Evolutionary conservation across 176 grass and related monocot genomes (phyloP).

Genomic region (Panicum miliaceum): DNA sequence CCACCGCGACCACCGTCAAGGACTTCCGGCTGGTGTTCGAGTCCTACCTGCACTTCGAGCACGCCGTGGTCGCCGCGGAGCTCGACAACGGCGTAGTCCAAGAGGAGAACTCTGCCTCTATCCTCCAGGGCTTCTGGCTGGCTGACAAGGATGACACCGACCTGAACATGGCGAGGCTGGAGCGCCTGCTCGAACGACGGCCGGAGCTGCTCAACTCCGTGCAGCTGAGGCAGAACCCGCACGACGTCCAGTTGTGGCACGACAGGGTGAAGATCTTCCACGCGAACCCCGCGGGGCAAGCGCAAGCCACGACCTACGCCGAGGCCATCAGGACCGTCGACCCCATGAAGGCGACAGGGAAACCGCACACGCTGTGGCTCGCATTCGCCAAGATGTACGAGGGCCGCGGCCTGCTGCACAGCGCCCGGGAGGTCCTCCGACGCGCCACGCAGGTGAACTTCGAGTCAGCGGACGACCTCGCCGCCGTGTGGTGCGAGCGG

Average conservation of each 20-base stretch:
- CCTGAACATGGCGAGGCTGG: constrained; percentile 52
- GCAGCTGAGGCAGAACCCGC: constrained; percentile 69
- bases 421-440: constrained; percentile 61
- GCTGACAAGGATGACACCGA: constrained; percentile 53
- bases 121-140: constrained; percentile 48
- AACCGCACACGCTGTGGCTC: constrained; percentile 77
- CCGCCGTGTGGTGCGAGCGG: constrained; percentile 67
- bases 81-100: constrained; percentile 2
- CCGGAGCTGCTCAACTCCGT: constrained; percentile 69
- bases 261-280: constrained; percentile 63
- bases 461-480: constrained; percentile 64
- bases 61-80: constrained; percentile 51
- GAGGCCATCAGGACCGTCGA: constrained; percentile 66
- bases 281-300: constrained; percentile 50
- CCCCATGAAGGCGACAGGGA: constrained; percentile 63
- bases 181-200: constrained; percentile 57
- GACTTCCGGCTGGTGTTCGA: constrained; percentile 69
- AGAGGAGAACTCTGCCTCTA: background rate
- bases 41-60: constrained; percentile 71
- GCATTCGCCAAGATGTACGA: constrained; percentile 70
- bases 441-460: constrained; percentile 67
- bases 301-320: constrained; percentile 60
- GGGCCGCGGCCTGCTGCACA: constrained; percentile 50
- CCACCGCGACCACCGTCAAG: constrained; percentile 46
- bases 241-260: constrained; percentile 72